Base-by-base conservation (phyloP, 108 stramenopile species). In the Nitzschia sp. region DNA sequence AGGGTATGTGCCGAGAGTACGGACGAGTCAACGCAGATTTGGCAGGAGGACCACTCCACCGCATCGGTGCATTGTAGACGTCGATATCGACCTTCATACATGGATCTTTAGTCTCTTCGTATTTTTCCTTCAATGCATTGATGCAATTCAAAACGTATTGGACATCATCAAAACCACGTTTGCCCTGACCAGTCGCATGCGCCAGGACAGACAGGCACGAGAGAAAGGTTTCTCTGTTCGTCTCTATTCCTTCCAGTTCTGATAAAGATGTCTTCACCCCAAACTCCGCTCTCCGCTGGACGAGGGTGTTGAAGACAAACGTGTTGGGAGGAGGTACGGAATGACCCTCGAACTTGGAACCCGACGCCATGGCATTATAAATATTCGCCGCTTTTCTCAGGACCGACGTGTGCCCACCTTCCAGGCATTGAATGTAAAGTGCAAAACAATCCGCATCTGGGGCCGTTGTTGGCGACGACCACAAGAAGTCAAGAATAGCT, bases 51-150 rank as follows among this genome's bases (percentile, higher is more conserved):
- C 83, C 79, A 34, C 54, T 71, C 83, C 84, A 82, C 0, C 76
- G 73, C 21, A 94, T 60, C 8, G 90, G 85, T 24, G 88, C 90
- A 77, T 80, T 87, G 75, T 79, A 91, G 13, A 76, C 65, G 45
- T 79, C 74, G 17, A 69, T 69, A 35, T 81, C 81, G 9, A 82
- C 76, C 18, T 65, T 42, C 24, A 87, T 53, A 0, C 72, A 46
- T 24, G 53, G 49, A 24, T 64, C 66, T 13, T 33, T 9, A 45
- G 51, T 48, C 13, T 56, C 59, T 34, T 73, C 75, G 17, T 70
- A 69, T 13, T 77, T 18, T 15, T 34, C 21, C 48, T 72, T 69
- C 75, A 88, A 89, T 61, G 75, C 66, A 31, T 65, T 51, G 24
- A 93, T 64, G 59, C 63, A 74, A 13, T 65, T 49, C 27, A 68